These are phyloP conservation scores for Poa annua DNA, from an alignment of 176 grass and related monocot species.

Conservation along the genomic window DNA sequence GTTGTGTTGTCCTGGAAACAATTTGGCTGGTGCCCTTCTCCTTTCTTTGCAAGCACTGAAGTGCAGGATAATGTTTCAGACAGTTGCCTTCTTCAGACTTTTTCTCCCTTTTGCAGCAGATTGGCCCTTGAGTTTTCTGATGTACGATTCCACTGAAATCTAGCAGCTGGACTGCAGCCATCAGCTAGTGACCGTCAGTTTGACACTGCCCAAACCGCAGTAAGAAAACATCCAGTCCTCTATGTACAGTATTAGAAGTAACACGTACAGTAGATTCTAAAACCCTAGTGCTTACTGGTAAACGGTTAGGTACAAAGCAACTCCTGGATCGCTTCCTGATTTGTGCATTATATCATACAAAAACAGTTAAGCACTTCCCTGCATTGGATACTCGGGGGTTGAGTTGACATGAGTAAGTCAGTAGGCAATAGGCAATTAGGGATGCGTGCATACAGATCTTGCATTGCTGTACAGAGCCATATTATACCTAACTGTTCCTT, in stretches of 20 bases:
- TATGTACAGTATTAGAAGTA: not conserved
- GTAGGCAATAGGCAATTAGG: constrained; percentile 25
- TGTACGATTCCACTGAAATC: constrained; percentile 35
- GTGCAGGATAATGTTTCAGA: constrained; percentile 50
- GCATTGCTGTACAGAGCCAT: constrained; percentile 13
- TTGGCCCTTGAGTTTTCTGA: constrained; percentile 20
- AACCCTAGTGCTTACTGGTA: not conserved
- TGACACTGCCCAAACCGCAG: constrained; percentile 23
- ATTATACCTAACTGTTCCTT: constrained; percentile 26
- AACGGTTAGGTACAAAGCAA: constrained; percentile 37
- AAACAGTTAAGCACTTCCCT: constrained; percentile 23
- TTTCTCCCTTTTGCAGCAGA: constrained; percentile 32
- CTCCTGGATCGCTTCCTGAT: constrained; percentile 6
- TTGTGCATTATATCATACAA: constrained; percentile 26
- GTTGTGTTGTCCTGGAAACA: constrained; percentile 22
- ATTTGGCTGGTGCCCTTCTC: constrained; percentile 18
- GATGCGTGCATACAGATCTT: not conserved
- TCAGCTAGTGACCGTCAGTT: constrained; percentile 25
- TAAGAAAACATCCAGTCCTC: not conserved
- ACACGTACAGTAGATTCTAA: constrained; percentile 4
- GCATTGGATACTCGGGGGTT: constrained; percentile 20
- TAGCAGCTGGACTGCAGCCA: not conserved
- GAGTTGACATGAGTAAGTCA: constrained; percentile 35
- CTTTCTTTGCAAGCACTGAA: constrained; percentile 38
- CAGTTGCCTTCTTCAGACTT: constrained; percentile 7